These are phyloP conservation scores for Aspergillus ellipticus DNA, from an alignment of 495 filamentous ascomycete genomes.

Conservation along the genomic window DNA sequence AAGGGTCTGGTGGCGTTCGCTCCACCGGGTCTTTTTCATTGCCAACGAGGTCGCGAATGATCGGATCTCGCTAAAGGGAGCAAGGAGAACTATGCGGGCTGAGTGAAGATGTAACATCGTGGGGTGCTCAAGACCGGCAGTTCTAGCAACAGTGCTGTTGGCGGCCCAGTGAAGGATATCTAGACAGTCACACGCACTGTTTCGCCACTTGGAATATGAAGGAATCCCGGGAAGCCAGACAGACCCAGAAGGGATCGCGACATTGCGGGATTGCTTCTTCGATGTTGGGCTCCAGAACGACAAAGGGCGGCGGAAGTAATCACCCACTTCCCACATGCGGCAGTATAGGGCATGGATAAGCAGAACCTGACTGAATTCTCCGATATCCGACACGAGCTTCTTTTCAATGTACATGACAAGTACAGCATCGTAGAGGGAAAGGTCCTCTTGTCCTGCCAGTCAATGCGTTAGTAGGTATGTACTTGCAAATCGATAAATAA, in stretches of 20 bases:
- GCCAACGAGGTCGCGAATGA: constrained; percentile 31
- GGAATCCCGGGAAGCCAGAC: constrained; percentile 51
- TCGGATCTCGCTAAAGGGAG: constrained; percentile 39
- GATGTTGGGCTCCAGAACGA: constrained; percentile 49
- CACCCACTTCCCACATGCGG: constrained; percentile 49
- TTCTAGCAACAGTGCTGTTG: constrained; percentile 42
- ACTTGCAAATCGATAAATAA: neutral
- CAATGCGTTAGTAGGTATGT: no score
- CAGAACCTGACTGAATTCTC: constrained; percentile 47
- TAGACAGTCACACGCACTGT: constrained; percentile 51
- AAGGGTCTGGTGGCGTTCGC: constrained; percentile 29
- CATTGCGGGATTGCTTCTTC: constrained; percentile 36
- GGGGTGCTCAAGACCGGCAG: constrained; percentile 47
- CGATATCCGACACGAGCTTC: constrained; percentile 34
- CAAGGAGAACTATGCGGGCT: constrained; percentile 38
- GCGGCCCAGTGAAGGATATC: constrained; percentile 55
- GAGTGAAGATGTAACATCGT: constrained; percentile 51
- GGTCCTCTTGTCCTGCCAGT: constrained; percentile 20
- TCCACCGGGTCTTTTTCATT: constrained; percentile 29
- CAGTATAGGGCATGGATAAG: constrained; percentile 49
- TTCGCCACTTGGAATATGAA: constrained; percentile 52
- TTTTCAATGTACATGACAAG: constrained; percentile 51
- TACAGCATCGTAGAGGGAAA: constrained; percentile 42
- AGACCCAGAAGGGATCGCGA: constrained; percentile 33
- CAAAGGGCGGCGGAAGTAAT: constrained; percentile 43